These are phyloP conservation scores for Geotrichum fermentans DNA, from an alignment of 1,139 yeast genomes.

Conservation along the genomic window DNA sequence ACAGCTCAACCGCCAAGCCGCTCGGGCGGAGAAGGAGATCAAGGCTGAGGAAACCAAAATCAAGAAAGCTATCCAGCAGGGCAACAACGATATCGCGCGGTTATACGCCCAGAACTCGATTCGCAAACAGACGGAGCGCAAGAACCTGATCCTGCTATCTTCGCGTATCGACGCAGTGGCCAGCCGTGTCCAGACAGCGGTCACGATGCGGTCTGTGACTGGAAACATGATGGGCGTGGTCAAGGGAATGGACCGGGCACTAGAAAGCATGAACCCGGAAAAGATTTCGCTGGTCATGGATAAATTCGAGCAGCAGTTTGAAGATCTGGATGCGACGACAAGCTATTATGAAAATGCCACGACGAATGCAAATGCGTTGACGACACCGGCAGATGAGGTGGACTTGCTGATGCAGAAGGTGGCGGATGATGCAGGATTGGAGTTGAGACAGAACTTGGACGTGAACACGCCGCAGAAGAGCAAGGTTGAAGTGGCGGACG, in stretches of 20 bases:
- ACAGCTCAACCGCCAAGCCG: constrained; percentile 83
- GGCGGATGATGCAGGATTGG: constrained; percentile 97
- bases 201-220: constrained; percentile 90
- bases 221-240: constrained; percentile 92
- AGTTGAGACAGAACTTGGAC: constrained; percentile 75
- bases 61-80: constrained; percentile 78
- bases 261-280: constrained; percentile 93
- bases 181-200: constrained; percentile 93
- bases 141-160: constrained; percentile 74
- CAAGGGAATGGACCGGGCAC: constrained; percentile 92
- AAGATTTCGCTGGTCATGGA: constrained; percentile 90
- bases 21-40: constrained; percentile 87
- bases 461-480: constrained; percentile 38
- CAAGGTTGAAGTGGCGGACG: constrained; percentile 44
- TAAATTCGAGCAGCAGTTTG: constrained; percentile 92
- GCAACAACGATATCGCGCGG: constrained; percentile 88
- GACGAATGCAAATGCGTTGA: constrained; percentile 77
- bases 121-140: constrained; percentile 80
- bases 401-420: constrained; percentile 87
- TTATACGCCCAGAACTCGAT: constrained; percentile 95
- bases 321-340: constrained; percentile 89
- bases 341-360: constrained; percentile 91
- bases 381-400: constrained; percentile 93
- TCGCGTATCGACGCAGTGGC: constrained; percentile 95
- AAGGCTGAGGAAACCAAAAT: constrained; percentile 80